Conservation (phyloP, 495 filamentous ascomycete species). For the Viridothelium virens region DNA sequence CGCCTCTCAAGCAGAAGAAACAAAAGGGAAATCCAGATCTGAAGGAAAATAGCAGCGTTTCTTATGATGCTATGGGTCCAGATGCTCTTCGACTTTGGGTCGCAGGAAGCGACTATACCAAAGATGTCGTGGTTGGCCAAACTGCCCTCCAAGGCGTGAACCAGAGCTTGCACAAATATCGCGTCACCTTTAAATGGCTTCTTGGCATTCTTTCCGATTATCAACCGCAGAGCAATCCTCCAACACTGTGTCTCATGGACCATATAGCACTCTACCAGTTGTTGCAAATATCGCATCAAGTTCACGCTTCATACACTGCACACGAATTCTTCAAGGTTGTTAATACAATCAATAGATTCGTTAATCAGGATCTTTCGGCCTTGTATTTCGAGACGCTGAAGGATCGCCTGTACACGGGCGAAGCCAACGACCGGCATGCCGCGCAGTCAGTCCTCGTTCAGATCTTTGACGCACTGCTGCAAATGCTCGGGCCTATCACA, state of each 20-base stretch:
- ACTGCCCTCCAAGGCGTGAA: conserved; percentile 67
- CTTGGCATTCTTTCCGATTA: conserved; percentile 70
- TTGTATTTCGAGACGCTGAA: conserved; percentile 93
- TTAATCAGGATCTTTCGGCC: conserved; percentile 73
- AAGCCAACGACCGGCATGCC: conserved; percentile 46
- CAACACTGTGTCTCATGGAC: conserved; percentile 44
- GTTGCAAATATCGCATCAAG: conserved; percentile 49
- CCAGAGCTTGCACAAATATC: conserved; percentile 69
- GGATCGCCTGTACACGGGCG: conserved; percentile 78
- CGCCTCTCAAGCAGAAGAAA: conserved; percentile 49
- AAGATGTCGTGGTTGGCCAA: conserved; percentile 70
- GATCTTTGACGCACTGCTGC: conserved; percentile 61
- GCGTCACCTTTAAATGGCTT: conserved; percentile 79
- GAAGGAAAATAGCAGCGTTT: not conserved
- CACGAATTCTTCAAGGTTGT: conserved; percentile 80
- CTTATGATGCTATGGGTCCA: conserved; percentile 57
- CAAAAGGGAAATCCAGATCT: conserved; percentile 41
- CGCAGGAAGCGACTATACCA: conserved; percentile 83
- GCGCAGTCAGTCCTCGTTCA: conserved; percentile 62
- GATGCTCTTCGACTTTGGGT: conserved; percentile 91
- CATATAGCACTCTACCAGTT: conserved; percentile 72
- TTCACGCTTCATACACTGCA: conserved; percentile 54
- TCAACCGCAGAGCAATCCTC: conserved; percentile 30
- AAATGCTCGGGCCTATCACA: conserved; percentile 71
- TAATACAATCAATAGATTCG: conserved; percentile 64